phyloP scores from a whole-genome alignment of 768 basidiomycete species.

The Pholiota molesta region DNA sequence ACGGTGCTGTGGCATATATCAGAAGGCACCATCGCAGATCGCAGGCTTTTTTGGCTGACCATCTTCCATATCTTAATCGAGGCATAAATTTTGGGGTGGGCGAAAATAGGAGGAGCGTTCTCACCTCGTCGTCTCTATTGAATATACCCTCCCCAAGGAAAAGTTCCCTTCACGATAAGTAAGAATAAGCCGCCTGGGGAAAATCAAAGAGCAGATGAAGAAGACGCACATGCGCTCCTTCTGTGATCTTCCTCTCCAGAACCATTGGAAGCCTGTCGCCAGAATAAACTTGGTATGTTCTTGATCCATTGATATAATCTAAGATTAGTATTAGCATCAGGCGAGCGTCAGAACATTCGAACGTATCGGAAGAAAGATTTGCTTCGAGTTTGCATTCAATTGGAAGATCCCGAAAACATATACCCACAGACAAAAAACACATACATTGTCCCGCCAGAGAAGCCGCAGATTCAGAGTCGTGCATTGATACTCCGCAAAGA shows the following conservation, averaged over 20 bases:
- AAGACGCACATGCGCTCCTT: slow-evolving; percentile 60
- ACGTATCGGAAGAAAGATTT: neutral
- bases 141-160: slow-evolving; percentile 81
- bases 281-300: slow-evolving; percentile 67
- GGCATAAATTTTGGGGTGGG: neutral
- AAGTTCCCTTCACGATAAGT: slow-evolving; percentile 41
- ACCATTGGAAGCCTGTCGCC: slow-evolving; percentile 65
- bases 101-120: slow-evolving; percentile 13
- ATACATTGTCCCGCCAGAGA: slow-evolving; percentile 69
- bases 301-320: slow-evolving; percentile 80
- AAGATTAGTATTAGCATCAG: slow-evolving; percentile 13
- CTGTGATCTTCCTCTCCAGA: slow-evolving; percentile 67
- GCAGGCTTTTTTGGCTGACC: slow-evolving; percentile 36
- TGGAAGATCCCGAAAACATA: slow-evolving; percentile 3
- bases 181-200: neutral
- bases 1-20: slow-evolving; percentile 52
- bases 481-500: slow-evolving; percentile 71
- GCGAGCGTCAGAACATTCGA: neutral
- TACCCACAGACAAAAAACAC: slow-evolving; percentile 28
- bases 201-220: slow-evolving; percentile 32
- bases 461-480: slow-evolving; percentile 72
- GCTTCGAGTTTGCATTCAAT: neutral
- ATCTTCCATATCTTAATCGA: slow-evolving; percentile 59
- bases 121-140: slow-evolving; percentile 73
- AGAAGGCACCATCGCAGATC: neutral